Base-by-base conservation (phyloP, 768 basidiomycete genomes). In the Pluteus cervinus region DNA sequence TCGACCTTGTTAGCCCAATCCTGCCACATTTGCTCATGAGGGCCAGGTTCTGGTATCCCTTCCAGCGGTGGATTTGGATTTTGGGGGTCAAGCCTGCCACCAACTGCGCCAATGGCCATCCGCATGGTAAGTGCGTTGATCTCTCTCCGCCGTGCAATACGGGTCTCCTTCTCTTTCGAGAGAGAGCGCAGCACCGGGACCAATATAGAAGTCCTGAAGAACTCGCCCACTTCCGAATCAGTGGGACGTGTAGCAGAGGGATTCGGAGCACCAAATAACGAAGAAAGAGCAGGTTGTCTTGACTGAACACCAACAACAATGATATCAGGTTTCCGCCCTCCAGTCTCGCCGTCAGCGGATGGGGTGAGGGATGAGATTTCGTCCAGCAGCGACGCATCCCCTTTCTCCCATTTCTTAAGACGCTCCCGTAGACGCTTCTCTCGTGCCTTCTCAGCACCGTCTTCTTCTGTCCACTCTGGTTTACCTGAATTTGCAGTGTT, bases 121-220 rank as follows among this genome's bases (percentile, higher is more conserved):
- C 85, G 75, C 69, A 87, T 82, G 0, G 75, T 79, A 30, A 91
- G 60, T 49, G 86, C 81, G 53, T 91, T 91, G 38, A 88, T 75
- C 47, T 89, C 81, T 40, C 76, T 66, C 40, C 88, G 67, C 24
- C 88, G 65, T 3, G 63, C 60, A 42, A 81, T 65, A 31, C 88
- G 75, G 34, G 65, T 72, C 6, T 63, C 56, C 29, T 66, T 68
- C 52, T 91, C 88, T 8, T 63, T 58, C 2, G 51, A 46, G 18
- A 65, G 52, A 8, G 80, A 79, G 9, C 88, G 75, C 3, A 59
- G 53, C 12, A 60, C 53, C 4, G 88, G 89, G 5, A 90, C 76
- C 18, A 90, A 50, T 17, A 86, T 64, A 4, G 81, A 77, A 3
- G 79, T 71, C 21, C 86, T 72, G 65, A 84, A 86, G 58, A 86